Base-by-base conservation (phyloP, 2,329 filamentous ascomycete species). In the Coniochaeta sp. region DNA sequence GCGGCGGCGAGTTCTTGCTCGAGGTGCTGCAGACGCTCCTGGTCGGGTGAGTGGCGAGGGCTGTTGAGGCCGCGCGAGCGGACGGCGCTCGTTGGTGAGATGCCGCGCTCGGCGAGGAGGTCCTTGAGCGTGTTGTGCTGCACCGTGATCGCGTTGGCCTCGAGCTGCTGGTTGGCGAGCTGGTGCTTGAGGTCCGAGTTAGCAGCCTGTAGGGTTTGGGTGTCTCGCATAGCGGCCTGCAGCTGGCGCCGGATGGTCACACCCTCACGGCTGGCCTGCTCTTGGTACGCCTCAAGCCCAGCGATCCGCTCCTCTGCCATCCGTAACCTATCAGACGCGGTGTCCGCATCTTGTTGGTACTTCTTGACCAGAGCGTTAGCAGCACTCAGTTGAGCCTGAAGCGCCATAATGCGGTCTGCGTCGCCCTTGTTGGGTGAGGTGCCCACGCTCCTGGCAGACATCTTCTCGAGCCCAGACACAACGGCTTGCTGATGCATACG, bases 231-330 rank as follows among this genome's bases (percentile, higher is more conserved):
- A 4, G 89, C 84, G 24, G 83, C 79, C 66, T 97, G 94, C 50
- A 99, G 79, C 64, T 97, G 92, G 64, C 94, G 86, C 51, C 94
- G 84, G 58, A 97, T 90, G 31, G 85, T 83, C 51, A 99, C 83
- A 48, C 91, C 91, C 68, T 99, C 95, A 42, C 94, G 83, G 68
- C 91, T 97, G 4, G 91, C 87, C 69, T 99, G 94, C 65, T 99
- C 94, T 70, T 99, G 94, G 67, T 97, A 97, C 26, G 91, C 89
- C 67, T 99, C 94, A 3, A 99, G 79, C 6, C 94, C 94, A 5
- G 94, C 95, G 66, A 99, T 97, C 38, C 94, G 85, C 72, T 97
- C 95, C 70, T 99, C 95, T 3, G 94, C 94, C 53, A 87, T 87
- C 50, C 94, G 87, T 50, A 99, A 77, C 65, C 91, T 95, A 63